Conservation (phyloP, 139 green algal genomes). For the Micractinium sp. region DNA sequence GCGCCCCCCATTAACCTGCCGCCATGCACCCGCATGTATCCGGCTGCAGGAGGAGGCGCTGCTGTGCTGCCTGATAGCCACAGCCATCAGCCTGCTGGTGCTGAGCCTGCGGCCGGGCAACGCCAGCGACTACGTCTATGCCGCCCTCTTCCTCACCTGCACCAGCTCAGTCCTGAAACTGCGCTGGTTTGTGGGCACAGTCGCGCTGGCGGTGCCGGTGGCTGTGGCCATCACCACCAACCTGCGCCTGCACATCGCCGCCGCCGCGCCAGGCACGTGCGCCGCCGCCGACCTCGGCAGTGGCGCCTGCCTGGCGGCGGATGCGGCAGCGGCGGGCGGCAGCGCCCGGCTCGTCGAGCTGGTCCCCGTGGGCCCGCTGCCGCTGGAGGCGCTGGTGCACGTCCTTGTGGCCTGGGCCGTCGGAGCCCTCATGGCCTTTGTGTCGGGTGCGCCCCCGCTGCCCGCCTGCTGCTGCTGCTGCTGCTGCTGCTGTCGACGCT, state of each 20-base stretch:
- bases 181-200: constrained; percentile 57
- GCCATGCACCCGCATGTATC: not conserved
- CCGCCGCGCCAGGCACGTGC: not conserved
- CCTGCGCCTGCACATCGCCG: constrained; percentile 18
- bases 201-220: constrained; percentile 31
- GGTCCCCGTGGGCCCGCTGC: constrained; percentile 43
- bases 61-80: constrained; percentile 56
- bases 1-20: not conserved
- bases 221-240: not conserved
- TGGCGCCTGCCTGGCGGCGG: not conserved
- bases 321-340: not conserved
- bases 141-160: constrained; percentile 83
- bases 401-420: constrained; percentile 77
- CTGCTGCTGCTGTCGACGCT: not conserved
- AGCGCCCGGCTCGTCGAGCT: not conserved
- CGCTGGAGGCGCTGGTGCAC: constrained; percentile 69
- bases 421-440: constrained; percentile 79
- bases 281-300: too few relatives aligned
- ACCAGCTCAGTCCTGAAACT: constrained; percentile 79
- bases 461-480: not conserved
- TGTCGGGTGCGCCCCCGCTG: constrained; percentile 40
- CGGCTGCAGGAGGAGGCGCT: constrained; percentile 76
- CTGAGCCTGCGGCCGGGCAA: constrained; percentile 3
- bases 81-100: constrained; percentile 21
- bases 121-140: constrained; percentile 71